Conservation (phyloP, 2,329 filamentous ascomycete species). For the Phaeosphaeriaceae sp. region DNA sequence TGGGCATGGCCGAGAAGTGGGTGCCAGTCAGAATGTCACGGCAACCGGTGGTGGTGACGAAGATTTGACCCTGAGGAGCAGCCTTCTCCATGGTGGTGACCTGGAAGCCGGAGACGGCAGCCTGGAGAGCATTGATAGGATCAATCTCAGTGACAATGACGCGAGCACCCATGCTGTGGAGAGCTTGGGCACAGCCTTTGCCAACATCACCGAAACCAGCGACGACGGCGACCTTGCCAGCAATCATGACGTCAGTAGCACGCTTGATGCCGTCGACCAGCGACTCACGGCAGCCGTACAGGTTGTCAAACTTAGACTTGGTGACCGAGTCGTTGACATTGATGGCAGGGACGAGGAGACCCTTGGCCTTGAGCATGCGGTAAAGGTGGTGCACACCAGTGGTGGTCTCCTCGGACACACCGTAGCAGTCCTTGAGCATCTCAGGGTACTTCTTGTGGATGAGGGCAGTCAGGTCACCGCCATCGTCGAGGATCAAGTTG, state of each 20-base stretch:
- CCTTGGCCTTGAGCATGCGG: conserved; percentile 83
- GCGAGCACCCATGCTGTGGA: conserved; percentile 95
- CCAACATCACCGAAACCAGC: conserved; percentile 99
- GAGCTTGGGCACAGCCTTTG: conserved; percentile 96
- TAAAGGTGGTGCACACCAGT: conserved; percentile 99
- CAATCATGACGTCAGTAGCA: conserved; percentile 99
- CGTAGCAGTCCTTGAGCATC: conserved; percentile 97
- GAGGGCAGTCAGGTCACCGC: conserved; percentile 93
- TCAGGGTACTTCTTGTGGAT: conserved; percentile 99
- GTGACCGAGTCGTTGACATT: conserved; percentile 99
- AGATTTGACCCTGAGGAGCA: conserved; percentile 88
- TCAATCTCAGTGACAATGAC: conserved; percentile 97
- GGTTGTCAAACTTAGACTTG: conserved; percentile 99
- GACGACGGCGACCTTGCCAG: conserved; percentile 96
- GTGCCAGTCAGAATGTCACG: conserved; percentile 91
- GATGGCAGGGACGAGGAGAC: conserved; percentile 87
- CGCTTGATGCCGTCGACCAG: conserved; percentile 99
- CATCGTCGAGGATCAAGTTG: conserved; percentile 99
- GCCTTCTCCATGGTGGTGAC: conserved; percentile 99
- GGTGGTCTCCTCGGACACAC: conserved; percentile 99
- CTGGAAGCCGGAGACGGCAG: conserved; percentile 95
- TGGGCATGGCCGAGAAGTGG: conserved; percentile 95
- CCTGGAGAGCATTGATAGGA: conserved; percentile 99
- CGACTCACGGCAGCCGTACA: conserved; percentile 99
- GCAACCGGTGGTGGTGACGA: conserved; percentile 99